A percentile compares a stretch with the other conserved stretches of the same genome.
phyloP scores from a whole-genome alignment of 2,329 filamentous ascomycete genomes.

The Fusarium palustre region DNA sequence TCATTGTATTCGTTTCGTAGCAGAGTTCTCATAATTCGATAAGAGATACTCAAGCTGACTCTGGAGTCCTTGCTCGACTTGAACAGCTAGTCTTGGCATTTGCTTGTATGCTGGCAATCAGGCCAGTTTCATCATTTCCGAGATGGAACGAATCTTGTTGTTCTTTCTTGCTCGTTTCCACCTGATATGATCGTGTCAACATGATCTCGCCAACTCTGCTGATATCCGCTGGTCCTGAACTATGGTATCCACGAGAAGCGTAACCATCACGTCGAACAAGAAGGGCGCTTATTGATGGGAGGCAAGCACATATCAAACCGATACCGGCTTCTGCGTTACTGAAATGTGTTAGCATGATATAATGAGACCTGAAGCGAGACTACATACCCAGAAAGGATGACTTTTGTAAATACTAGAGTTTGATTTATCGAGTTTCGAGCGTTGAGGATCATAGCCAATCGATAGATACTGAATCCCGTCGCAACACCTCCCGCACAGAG shows the following conservation, averaged over 20 bases:
- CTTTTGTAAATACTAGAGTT: constrained; percentile 35
- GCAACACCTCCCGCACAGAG: constrained; percentile 38
- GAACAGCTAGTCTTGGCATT: constrained; percentile 30
- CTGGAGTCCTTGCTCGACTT: constrained; percentile 21
- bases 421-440: constrained; percentile 31
- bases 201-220: constrained; percentile 46
- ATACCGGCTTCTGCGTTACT: constrained; percentile 40
- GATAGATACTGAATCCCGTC: constrained; percentile 35
- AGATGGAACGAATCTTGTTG: constrained; percentile 24
- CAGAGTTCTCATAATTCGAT: not conserved
- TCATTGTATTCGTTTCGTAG: not conserved
- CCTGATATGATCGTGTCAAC: constrained; percentile 47
- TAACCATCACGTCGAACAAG: constrained; percentile 36
- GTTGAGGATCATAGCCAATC: constrained; percentile 27
- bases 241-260: constrained; percentile 41
- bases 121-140: constrained; percentile 42
- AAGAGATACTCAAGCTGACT: not conserved
- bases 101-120: constrained; percentile 32
- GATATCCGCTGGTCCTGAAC: constrained; percentile 13
- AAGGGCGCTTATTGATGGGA: constrained; percentile 38
- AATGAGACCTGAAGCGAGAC: fast-evolving
- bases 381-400: constrained; percentile 35
- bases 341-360: fast-evolving
- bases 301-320: constrained; percentile 35
- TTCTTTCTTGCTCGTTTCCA: constrained; percentile 40